These are phyloP conservation scores for Rhododendron williamsianum DNA, from an alignment of 148 eudicot species.

Conservation along the genomic window DNA sequence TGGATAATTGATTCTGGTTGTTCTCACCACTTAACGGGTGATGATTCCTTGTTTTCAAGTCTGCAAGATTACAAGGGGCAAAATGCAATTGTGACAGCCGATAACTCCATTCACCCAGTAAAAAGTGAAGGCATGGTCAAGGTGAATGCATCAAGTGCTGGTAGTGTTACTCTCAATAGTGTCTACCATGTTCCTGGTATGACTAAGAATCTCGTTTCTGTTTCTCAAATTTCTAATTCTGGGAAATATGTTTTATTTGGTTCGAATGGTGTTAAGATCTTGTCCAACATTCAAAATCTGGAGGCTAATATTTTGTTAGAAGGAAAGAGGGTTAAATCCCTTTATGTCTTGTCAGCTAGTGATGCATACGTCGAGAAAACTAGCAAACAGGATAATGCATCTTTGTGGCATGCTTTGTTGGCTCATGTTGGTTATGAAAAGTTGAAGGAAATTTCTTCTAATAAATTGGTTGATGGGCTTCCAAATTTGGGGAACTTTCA, in stretches of 20 bases:
- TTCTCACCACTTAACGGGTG: constrained; percentile 21
- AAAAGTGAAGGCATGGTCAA: no score
- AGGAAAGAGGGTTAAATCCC: background rate
- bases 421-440: background rate
- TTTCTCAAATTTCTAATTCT: background rate
- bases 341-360: background rate
- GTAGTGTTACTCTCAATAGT: no score
- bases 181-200: no score
- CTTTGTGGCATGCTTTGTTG: background rate
- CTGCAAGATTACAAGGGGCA: no score
- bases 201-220: no score
- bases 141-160: no score
- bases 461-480: background rate
- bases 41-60: constrained; percentile 14
- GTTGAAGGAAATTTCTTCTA: background rate
- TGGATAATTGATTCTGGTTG: constrained; percentile 27
- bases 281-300: background rate
- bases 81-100: no score
- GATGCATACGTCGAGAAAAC: background rate
- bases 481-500: no score
- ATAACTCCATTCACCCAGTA: no score
- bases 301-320: background rate
- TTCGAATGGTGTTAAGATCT: background rate
- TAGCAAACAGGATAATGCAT: background rate
- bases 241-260: background rate